Percentiles rank a stretch among this genome's conserved stretches.
Conservation (phyloP, 305 asterid species). For the Nicotiana rustica region DNA sequence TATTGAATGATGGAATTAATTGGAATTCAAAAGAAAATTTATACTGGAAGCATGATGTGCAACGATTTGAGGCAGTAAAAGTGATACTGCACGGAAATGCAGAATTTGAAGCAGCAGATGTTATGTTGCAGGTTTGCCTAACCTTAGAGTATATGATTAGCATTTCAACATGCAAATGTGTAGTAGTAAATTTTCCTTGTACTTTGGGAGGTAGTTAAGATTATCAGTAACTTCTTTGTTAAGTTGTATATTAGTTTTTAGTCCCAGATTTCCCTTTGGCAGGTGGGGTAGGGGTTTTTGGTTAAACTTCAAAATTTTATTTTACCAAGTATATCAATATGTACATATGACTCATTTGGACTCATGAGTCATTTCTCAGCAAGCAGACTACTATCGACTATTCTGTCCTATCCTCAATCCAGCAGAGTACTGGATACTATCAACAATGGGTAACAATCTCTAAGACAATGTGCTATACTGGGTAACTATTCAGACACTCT, state of each 20-base stretch:
- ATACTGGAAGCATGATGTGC: conserved; percentile 97
- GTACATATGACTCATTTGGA: no score
- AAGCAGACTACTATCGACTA: no score
- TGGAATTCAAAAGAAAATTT: conserved; percentile 79
- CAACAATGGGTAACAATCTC: no score
- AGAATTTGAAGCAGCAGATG: conserved; percentile 89
- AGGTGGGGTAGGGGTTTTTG: not conserved
- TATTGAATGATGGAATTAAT: conserved; percentile 82
- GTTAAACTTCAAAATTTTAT: no score
- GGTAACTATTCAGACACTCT: no score
- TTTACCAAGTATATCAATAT: no score
- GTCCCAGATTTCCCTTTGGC: conserved; percentile 29
- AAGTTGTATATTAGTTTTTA: conserved; percentile 8
- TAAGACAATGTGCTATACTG: no score
- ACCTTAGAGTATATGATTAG: conserved; percentile 26
- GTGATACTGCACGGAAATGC: conserved; percentile 95
- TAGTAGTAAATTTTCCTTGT: conserved; percentile 21
- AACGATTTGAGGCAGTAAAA: conserved; percentile 79
- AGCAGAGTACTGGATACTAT: no score
- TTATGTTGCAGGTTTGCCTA: conserved; percentile 74
- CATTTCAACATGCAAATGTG: conserved; percentile 24
- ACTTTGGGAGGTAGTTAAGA: conserved; percentile 21
- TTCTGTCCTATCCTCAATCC: no score
- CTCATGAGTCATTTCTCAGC: no score
- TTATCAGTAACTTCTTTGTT: not conserved